Evolutionary conservation across 257 asterid species (phyloP).

Genomic region (Solanum chmielewskii): DNA sequence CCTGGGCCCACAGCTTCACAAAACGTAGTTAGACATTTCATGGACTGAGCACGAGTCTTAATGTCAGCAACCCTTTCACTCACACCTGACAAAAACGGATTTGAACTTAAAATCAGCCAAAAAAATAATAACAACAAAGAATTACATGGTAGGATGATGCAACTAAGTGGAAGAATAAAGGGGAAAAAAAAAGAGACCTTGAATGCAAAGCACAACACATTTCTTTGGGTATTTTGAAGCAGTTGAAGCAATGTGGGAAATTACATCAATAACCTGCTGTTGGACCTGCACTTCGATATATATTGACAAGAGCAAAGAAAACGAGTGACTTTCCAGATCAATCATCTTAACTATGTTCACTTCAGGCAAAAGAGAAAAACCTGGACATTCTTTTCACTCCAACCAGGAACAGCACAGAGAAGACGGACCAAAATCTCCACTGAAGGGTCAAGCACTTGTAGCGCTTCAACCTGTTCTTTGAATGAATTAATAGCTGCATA

Average conservation of each 20-base stretch:
- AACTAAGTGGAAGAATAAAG: not conserved
- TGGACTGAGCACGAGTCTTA: constrained; percentile 88
- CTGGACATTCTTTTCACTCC: constrained; percentile 99
- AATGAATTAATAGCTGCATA: constrained; percentile 83
- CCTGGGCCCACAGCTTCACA: constrained; percentile 99
- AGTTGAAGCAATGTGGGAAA: constrained; percentile 65
- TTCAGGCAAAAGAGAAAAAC: constrained; percentile 23
- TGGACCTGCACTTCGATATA: constrained; percentile 60
- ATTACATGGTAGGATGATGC: not conserved
- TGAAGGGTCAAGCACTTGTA: constrained; percentile 42
- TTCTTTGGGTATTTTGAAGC: constrained; percentile 83
- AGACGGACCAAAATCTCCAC: constrained; percentile 87
- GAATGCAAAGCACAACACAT: constrained; percentile 82
- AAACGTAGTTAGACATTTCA: constrained; percentile 87
- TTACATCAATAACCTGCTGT: constrained; percentile 77
- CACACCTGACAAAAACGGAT: constrained; percentile 43
- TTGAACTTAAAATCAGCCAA: not conserved
- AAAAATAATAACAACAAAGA: not conserved
- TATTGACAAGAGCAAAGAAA: not conserved
- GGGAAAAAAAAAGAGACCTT: constrained; percentile 30
- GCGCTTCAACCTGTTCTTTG: constrained; percentile 81
- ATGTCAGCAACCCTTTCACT: constrained; percentile 98
- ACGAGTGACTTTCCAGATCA: not conserved
- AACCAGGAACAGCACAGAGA: constrained; percentile 88
- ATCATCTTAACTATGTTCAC: not conserved